Conservation (phyloP, 306 rosid species). For the Calophaca sinica region DNA sequence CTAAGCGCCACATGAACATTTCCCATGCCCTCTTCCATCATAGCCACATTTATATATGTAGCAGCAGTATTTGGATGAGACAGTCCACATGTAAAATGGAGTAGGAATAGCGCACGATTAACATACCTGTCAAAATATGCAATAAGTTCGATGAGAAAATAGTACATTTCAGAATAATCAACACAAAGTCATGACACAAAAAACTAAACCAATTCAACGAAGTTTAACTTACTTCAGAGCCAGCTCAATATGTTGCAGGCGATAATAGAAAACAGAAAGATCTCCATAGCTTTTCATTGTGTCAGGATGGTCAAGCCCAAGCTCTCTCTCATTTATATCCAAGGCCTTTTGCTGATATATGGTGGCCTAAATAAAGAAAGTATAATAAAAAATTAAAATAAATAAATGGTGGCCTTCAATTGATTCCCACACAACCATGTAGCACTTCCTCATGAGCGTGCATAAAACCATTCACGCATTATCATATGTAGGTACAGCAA, state of each 20-base stretch:
- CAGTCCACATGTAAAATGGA: slow-evolving; percentile 92
- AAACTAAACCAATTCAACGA: slow-evolving; percentile 38
- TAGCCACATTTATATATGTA: slow-evolving; percentile 94
- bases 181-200: slow-evolving; percentile 28
- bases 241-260: slow-evolving; percentile 93
- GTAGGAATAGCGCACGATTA: slow-evolving; percentile 94
- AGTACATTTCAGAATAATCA: slow-evolving; percentile 39
- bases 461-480: not conserved
- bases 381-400: not conserved
- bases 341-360: slow-evolving; percentile 96
- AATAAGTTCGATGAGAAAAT: slow-evolving; percentile 44
- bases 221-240: slow-evolving; percentile 82
- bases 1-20: slow-evolving; percentile 96
- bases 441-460: slow-evolving; percentile 14
- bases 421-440: not conserved
- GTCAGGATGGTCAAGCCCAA: slow-evolving; percentile 98
- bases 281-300: slow-evolving; percentile 99
- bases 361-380: slow-evolving; percentile 71
- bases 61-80: slow-evolving; percentile 99
- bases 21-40: slow-evolving; percentile 99
- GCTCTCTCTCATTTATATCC: slow-evolving; percentile 94
- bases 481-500: slow-evolving; percentile 14
- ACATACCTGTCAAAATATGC: slow-evolving; percentile 68
- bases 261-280: slow-evolving; percentile 95
- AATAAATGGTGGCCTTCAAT: not conserved